Percentiles rank a stretch among this genome's conserved stretches.
Conservation (phyloP, 2,329 filamentous ascomycete genomes). For the Nemania serpens region DNA sequence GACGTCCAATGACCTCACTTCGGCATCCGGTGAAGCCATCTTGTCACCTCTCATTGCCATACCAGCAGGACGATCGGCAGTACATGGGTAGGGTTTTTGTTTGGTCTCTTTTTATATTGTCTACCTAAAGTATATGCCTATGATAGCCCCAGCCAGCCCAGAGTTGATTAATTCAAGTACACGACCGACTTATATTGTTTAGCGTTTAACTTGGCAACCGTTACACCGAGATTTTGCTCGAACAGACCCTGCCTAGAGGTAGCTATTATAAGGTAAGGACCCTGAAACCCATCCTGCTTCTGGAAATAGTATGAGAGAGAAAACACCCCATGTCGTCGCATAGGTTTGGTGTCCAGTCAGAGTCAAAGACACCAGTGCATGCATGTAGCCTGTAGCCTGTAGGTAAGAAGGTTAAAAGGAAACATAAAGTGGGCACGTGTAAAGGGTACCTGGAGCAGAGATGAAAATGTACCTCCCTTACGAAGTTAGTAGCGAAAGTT, state of each 20-base stretch:
- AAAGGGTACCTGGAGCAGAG: no score
- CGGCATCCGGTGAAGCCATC: constrained; percentile 1
- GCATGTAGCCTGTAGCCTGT: neutral
- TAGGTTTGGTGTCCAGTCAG: neutral
- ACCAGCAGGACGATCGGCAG: neutral
- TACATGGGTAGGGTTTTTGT: neutral
- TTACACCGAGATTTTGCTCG: neutral
- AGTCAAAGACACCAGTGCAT: neutral
- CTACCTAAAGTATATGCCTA: no score
- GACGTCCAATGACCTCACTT: constrained; percentile 17
- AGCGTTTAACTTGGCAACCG: neutral
- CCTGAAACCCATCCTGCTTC: constrained; percentile 16
- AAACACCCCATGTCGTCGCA: no score
- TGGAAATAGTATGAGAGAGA: no score
- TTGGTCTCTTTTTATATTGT: neutral
- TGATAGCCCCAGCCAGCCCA: neutral
- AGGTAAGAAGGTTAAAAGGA: no score
- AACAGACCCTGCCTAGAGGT: neutral
- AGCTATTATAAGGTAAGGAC: constrained; percentile 6
- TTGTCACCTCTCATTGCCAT: neutral
- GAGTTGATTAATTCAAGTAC: neutral
- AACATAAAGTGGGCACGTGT: no score
- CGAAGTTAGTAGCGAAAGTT: no score
- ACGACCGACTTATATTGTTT: neutral
- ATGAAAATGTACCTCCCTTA: no score